Conservation (phyloP, 805 yeast genomes). For the Ogataea allantospora region DNA sequence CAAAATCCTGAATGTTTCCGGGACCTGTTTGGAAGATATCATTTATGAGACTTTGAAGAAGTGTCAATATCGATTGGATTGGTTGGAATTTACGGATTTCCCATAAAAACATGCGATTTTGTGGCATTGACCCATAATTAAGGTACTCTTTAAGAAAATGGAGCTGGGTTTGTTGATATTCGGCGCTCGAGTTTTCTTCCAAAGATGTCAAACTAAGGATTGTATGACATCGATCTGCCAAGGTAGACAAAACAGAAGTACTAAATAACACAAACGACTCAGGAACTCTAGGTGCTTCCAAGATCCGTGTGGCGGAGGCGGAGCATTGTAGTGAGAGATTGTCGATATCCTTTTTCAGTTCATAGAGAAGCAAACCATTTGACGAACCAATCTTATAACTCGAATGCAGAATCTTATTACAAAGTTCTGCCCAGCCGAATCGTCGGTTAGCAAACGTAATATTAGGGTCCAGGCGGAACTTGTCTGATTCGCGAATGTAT, state of each 20-base stretch:
- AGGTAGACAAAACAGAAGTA: slow-evolving; percentile 19
- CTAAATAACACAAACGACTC: slow-evolving; percentile 21
- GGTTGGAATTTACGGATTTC: slow-evolving; percentile 30
- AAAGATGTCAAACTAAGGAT: slow-evolving; percentile 7
- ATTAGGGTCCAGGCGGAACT: slow-evolving; percentile 41
- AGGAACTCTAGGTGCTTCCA: slow-evolving; percentile 20
- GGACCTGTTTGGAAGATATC: slow-evolving; percentile 8
- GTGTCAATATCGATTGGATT: slow-evolving; percentile 22
- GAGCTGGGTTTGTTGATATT: slow-evolving; percentile 16
- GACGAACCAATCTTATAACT: slow-evolving; percentile 7
- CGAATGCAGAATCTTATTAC: slow-evolving; percentile 19
- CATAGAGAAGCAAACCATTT: not conserved
- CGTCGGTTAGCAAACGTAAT: slow-evolving; percentile 52
- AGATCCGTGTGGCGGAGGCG: slow-evolving; percentile 21
- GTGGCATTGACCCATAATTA: slow-evolving; percentile 26
- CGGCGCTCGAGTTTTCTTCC: not conserved
- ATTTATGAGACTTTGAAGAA: slow-evolving; percentile 17
- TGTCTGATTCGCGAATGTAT: slow-evolving; percentile 27
- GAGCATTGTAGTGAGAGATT: slow-evolving; percentile 21
- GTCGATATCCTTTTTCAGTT: slow-evolving; percentile 17
- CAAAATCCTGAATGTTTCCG: slow-evolving; percentile 2
- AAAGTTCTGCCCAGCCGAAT: slow-evolving; percentile 39
- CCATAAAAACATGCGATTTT: slow-evolving; percentile 22
- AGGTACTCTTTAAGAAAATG: slow-evolving; percentile 21
- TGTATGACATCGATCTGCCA: slow-evolving; percentile 23